phyloP scores from a whole-genome alignment of 805 yeast species.

The Saccharomycopsis sp. region DNA sequence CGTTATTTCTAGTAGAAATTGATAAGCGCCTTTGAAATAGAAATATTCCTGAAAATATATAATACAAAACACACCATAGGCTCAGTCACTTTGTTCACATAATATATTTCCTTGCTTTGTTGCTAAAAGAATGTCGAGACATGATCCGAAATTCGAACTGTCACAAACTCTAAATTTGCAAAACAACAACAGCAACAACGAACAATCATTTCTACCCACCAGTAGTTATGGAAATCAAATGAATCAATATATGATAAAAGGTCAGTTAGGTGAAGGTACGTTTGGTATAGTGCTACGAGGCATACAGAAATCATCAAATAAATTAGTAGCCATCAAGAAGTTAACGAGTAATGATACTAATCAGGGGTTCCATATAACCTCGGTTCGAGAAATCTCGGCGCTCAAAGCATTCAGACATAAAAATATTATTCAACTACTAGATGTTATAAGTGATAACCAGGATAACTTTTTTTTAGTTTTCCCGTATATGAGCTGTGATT shows the following conservation, averaged over 20 bases:
- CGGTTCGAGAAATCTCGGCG: constrained; percentile 84
- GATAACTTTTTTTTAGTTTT: constrained; percentile 59
- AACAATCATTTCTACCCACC: background rate
- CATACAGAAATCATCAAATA: constrained; percentile 38
- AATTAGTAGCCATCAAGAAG: constrained; percentile 80
- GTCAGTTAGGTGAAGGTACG: constrained; percentile 66
- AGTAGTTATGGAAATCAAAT: background rate
- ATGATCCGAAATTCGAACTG: no score
- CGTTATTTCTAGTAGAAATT: no score
- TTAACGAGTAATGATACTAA: constrained; percentile 37
- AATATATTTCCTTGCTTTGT: no score
- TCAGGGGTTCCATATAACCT: constrained; percentile 82
- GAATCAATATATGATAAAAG: background rate
- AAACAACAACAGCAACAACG: constrained; percentile 3
- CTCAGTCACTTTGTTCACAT: no score
- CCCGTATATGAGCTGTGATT: constrained; percentile 88
- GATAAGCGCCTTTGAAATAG: no score
- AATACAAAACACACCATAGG: no score
- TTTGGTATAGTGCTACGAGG: constrained; percentile 89
- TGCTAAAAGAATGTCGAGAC: no score
- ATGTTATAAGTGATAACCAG: constrained; percentile 46
- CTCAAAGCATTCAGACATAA: constrained; percentile 61
- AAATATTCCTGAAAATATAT: no score
- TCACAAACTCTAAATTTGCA: no score
- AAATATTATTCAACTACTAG: constrained; percentile 71